Conservation (phyloP, 768 basidiomycete genomes). For the Leccinum imitatum region DNA sequence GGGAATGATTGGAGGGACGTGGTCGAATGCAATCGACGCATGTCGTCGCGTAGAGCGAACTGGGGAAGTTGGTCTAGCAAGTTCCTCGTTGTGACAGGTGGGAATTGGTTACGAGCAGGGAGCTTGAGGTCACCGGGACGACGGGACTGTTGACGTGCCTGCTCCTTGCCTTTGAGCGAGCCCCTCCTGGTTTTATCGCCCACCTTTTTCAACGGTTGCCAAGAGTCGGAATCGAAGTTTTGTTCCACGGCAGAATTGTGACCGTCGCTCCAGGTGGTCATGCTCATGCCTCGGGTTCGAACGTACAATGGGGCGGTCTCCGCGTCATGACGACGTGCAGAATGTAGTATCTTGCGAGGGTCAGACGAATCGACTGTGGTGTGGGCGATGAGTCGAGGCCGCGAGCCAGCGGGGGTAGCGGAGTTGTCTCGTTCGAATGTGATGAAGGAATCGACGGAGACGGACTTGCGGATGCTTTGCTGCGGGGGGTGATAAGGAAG, state of each 20-base stretch:
- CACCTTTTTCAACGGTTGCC: slow-evolving; percentile 41
- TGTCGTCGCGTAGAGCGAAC: slow-evolving; percentile 38
- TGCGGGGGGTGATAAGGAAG: slow-evolving; percentile 22
- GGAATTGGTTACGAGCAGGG: slow-evolving; percentile 50
- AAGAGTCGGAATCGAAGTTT: slow-evolving; percentile 56
- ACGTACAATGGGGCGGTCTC: slow-evolving; percentile 35
- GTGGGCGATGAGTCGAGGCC: slow-evolving; percentile 39
- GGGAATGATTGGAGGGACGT: slow-evolving; percentile 40
- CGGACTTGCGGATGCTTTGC: slow-evolving; percentile 60
- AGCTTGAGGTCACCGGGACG: slow-evolving; percentile 64
- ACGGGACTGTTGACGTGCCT: slow-evolving; percentile 37
- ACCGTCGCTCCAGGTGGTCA: slow-evolving; percentile 47
- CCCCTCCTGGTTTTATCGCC: slow-evolving; percentile 45
- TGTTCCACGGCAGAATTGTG: slow-evolving; percentile 38
- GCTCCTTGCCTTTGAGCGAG: slow-evolving; percentile 50
- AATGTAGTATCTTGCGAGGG: slow-evolving; percentile 28
- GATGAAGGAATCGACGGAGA: slow-evolving; percentile 77
- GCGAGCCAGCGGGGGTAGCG: slow-evolving; percentile 30
- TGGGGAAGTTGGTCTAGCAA: slow-evolving; percentile 39
- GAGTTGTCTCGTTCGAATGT: slow-evolving; percentile 41
- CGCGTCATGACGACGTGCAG: slow-evolving; percentile 26
- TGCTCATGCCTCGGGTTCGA: slow-evolving; percentile 56
- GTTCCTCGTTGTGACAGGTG: slow-evolving; percentile 30
- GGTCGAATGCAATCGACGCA: slow-evolving; percentile 38
- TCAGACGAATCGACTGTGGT: slow-evolving; percentile 37